Conservation (phyloP, 805 yeast genomes). For the Soucietia sequanensis region DNA sequence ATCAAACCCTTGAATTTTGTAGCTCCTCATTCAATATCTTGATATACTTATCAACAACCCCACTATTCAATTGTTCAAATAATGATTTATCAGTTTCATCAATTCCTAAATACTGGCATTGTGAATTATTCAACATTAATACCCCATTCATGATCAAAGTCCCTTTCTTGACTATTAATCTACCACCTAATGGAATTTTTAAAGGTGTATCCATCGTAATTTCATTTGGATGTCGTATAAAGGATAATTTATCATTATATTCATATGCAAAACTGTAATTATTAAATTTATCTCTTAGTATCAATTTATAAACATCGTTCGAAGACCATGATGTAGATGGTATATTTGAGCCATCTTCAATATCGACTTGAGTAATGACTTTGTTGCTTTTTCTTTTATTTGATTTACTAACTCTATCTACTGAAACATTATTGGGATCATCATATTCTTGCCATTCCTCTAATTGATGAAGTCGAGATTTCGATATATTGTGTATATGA, state of each 20-base stretch:
- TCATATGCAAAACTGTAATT: slow-evolving; percentile 59
- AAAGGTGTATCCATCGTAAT: slow-evolving; percentile 23
- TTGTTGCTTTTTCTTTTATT: slow-evolving; percentile 20
- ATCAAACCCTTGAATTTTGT: too few relatives aligned
- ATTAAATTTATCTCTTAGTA: slow-evolving; percentile 54
- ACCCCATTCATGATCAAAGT: slow-evolving; percentile 49
- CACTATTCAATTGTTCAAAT: slow-evolving; percentile 29
- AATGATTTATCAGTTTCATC: slow-evolving; percentile 21
- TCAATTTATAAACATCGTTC: slow-evolving; percentile 46
- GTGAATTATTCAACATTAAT: slow-evolving; percentile 31
- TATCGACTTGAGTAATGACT: slow-evolving; percentile 49
- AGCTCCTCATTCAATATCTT: slow-evolving; percentile 30
- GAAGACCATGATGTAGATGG: slow-evolving; percentile 4
- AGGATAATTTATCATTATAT: slow-evolving; percentile 45
- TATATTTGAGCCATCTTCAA: slow-evolving; percentile 35
- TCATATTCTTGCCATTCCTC: slow-evolving; percentile 52
- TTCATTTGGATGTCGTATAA: slow-evolving; percentile 33
- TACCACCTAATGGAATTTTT: slow-evolving; percentile 55
- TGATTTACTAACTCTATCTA: slow-evolving; percentile 47
- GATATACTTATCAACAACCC: slow-evolving; percentile 37
- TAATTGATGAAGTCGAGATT: slow-evolving; percentile 49
- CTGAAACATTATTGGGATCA: slow-evolving; percentile 60
- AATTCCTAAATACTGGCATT: slow-evolving; percentile 33
- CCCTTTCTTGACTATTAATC: slow-evolving; percentile 49
- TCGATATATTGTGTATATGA: slow-evolving; percentile 52